These are phyloP conservation scores for Triadica sebifera DNA, from an alignment of 345 rosid species.

Conservation along the genomic window DNA sequence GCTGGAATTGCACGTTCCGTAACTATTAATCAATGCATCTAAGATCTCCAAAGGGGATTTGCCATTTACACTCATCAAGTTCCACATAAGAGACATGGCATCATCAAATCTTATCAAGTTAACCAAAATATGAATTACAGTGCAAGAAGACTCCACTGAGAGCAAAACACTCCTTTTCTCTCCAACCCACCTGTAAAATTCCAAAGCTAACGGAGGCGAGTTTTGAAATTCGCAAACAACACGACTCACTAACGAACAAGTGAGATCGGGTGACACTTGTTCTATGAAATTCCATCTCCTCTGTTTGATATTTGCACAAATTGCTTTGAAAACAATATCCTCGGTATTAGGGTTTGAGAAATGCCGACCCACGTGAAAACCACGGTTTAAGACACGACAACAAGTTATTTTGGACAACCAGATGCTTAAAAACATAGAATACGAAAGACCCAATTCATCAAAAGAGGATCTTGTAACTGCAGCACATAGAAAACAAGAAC, in stretches of 20 bases:
- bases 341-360: conserved; percentile 41
- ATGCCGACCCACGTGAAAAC: conserved; percentile 43
- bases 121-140: conserved; percentile 53
- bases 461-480: neutral
- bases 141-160: conserved; percentile 43
- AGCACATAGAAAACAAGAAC: no score
- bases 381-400: conserved; percentile 24
- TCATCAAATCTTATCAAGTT: conserved; percentile 46
- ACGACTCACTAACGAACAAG: conserved; percentile 41
- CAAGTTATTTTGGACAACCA: conserved; percentile 28
- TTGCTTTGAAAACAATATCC: conserved; percentile 48
- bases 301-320: conserved; percentile 54
- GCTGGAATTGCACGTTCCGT: conserved; percentile 35
- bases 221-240: conserved; percentile 48
- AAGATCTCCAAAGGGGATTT: conserved; percentile 44
- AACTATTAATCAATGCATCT: conserved; percentile 45
- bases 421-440: conserved; percentile 33
- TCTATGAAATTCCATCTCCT: conserved; percentile 62
- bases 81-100: conserved; percentile 41
- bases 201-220: conserved; percentile 55
- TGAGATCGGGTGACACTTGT: conserved; percentile 37
- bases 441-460: neutral
- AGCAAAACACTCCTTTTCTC: conserved; percentile 24
- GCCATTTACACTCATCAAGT: conserved; percentile 39
- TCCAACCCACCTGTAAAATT: conserved; percentile 54